Conservation (phyloP, 257 asterid genomes). For the Fraxinus americana region DNA sequence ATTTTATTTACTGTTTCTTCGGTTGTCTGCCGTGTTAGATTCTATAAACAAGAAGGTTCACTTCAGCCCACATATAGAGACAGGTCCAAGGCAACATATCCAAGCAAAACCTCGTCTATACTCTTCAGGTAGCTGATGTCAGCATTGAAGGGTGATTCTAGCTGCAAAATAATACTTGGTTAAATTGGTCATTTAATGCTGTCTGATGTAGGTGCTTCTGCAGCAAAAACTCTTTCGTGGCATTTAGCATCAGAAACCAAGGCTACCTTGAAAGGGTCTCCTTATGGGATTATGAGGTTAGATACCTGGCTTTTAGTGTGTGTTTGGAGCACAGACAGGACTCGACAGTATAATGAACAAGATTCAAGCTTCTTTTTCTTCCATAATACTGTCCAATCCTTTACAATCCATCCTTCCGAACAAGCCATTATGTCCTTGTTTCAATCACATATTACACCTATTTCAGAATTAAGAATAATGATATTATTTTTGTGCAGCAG, state of each 20-base stretch:
- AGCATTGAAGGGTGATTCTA: slow-evolving; percentile 15
- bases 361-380: background rate
- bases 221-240: slow-evolving; percentile 90
- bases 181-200: background rate
- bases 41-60: slow-evolving; percentile 85
- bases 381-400: background rate
- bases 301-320: slow-evolving; percentile 15
- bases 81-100: slow-evolving; percentile 56
- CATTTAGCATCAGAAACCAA: slow-evolving; percentile 95
- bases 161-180: slow-evolving; percentile 2
- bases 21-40: slow-evolving; percentile 47
- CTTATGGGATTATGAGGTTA: slow-evolving; percentile 62
- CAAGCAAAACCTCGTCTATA: slow-evolving; percentile 62
- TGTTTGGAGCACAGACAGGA: background rate
- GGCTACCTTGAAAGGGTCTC: slow-evolving; percentile 77
- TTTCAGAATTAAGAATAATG: slow-evolving; percentile 9
- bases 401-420: background rate
- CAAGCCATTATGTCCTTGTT: background rate
- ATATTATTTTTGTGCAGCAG: slow-evolving; percentile 51
- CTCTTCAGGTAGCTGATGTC: slow-evolving; percentile 61
- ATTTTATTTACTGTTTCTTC: slow-evolving; percentile 22
- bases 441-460: background rate
- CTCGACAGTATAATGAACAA: background rate
- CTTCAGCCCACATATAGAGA: slow-evolving; percentile 63
- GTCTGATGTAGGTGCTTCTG: slow-evolving; percentile 59